Base-by-base conservation (phyloP, 2,329 filamentous ascomycete species). In the Aspergillus sp. region DNA sequence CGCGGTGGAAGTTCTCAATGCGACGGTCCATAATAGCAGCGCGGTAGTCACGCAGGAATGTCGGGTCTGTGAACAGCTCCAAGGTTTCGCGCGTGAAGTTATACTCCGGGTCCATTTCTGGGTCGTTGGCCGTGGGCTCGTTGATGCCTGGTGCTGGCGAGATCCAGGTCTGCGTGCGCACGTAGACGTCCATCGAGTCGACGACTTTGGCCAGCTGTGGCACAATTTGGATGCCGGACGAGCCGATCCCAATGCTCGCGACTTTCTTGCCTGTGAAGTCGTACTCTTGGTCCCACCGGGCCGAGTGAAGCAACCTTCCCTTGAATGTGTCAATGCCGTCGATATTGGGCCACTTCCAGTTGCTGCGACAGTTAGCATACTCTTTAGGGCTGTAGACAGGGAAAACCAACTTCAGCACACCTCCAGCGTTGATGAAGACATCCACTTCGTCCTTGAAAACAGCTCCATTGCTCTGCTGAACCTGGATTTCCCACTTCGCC, bases 231-330 rank as follows among this genome's bases (percentile, higher is more conserved):
- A 73, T 68, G 1, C 66, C 70, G 1, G 64, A 67, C 0, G 68
- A 67, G 9, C 72, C 71, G 43, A 66, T 70, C 4, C 72, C 72
- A 31, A 75, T 70, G n/a, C 72, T 48, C 1, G 70, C 72, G 2
- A 74, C 60, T 6, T 27, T 58, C 37, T 70, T 72, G 33, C 61
- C 64, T 5, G 50, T 47, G 9, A 61, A 62, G 25, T 66, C 62
- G 23, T 55, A 59, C 6, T 43, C 45, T 12, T 58, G 51, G 39
- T 77, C 73, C 74, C 74, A 78, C 21, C 66, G 60, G 1, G 74
- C 72, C 0, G 71, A 71, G 55, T 77, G 74, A 37, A 74, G 69
- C 2, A 75, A 56, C 3, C 61, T 62, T 4, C 74, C 74, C 49
- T 68, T 55, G 59, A 72, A 77, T 4, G 55, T 60, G 2, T 70